phyloP scores from a whole-genome alignment of 495 filamentous ascomycete genomes.

The Oidiodendron maius region DNA sequence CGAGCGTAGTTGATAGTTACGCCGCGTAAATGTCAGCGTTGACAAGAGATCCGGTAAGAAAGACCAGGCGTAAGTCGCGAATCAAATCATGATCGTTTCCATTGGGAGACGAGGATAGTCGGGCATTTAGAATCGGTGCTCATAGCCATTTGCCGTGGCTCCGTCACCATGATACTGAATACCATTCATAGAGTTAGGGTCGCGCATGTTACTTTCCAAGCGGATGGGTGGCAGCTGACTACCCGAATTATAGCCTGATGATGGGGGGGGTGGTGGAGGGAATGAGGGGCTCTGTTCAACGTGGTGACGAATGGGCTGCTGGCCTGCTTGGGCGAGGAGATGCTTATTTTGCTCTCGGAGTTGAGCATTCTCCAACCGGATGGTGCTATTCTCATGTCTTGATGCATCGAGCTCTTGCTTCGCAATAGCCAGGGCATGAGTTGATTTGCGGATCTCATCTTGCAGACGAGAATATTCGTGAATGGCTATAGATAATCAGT shows the following conservation, averaged over 20 bases:
- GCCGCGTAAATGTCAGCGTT: too few relatives aligned
- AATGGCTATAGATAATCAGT: constrained; percentile 29
- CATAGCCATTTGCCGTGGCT: constrained; percentile 30
- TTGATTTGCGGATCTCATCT: not conserved
- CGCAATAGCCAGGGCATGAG: not conserved
- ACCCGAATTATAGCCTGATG: not conserved
- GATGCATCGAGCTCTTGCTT: constrained; percentile 42
- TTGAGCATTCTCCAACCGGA: constrained; percentile 51
- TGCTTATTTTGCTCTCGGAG: constrained; percentile 25
- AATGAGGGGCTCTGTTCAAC: constrained; percentile 17
- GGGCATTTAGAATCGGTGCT: constrained; percentile 9
- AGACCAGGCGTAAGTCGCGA: not conserved
- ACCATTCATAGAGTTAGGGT: constrained; percentile 47
- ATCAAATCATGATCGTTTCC: not conserved
- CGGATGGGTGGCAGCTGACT: constrained; percentile 44
- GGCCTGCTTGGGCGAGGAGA: not conserved
- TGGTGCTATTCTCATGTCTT: constrained; percentile 37
- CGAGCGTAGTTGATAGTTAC: not conserved
- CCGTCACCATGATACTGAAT: constrained; percentile 46
- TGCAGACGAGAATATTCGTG: constrained; percentile 2
- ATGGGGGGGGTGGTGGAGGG: constrained; percentile 4
- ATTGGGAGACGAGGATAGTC: not conserved
- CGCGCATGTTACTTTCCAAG: constrained; percentile 21
- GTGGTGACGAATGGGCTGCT: not conserved
- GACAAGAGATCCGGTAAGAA: too few relatives aligned